These are phyloP conservation scores for Chrysanthemum makinoi DNA, from an alignment of 129 eudicot genomes.

Conservation along the genomic window DNA sequence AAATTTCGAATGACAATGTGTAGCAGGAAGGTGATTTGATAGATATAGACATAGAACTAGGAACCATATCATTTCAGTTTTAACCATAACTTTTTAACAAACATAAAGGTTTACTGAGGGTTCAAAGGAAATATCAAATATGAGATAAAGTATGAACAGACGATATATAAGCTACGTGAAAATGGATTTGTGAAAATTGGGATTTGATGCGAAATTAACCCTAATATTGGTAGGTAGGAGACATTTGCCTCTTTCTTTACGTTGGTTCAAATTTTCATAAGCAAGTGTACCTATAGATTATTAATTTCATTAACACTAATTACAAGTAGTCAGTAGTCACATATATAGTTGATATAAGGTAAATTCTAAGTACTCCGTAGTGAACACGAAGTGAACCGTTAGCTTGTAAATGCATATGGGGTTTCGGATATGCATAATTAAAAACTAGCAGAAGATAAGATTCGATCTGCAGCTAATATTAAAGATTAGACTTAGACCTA, in stretches of 20 bases:
- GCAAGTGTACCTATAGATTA: slow-evolving; percentile 7
- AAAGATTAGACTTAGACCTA: too few relatives aligned
- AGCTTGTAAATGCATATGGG: too few relatives aligned
- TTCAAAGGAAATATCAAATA: too few relatives aligned
- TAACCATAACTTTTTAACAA: slow-evolving; percentile 15
- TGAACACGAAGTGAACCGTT: too few relatives aligned
- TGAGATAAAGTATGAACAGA: not conserved
- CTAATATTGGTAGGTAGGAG: not conserved
- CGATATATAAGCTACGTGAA: not conserved
- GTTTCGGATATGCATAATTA: too few relatives aligned
- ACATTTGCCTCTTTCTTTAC: slow-evolving; percentile 11
- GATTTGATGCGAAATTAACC: slow-evolving; percentile 5
- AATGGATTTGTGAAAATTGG: not conserved
- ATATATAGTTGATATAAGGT: not conserved
- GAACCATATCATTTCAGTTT: slow-evolving; percentile 19
- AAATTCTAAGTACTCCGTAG: too few relatives aligned
- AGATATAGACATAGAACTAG: slow-evolving; percentile 18
- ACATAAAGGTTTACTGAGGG: too few relatives aligned
- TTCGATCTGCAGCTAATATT: too few relatives aligned
- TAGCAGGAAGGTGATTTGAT: slow-evolving; percentile 16
- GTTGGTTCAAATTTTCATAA: slow-evolving; percentile 9
- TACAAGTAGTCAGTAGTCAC: not conserved
- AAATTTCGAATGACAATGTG: not conserved
- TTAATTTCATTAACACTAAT: not conserved
- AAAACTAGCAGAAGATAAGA: too few relatives aligned